phyloP scores from a whole-genome alignment of 2,329 filamentous ascomycete species.

The Pyricularia grisea region DNA sequence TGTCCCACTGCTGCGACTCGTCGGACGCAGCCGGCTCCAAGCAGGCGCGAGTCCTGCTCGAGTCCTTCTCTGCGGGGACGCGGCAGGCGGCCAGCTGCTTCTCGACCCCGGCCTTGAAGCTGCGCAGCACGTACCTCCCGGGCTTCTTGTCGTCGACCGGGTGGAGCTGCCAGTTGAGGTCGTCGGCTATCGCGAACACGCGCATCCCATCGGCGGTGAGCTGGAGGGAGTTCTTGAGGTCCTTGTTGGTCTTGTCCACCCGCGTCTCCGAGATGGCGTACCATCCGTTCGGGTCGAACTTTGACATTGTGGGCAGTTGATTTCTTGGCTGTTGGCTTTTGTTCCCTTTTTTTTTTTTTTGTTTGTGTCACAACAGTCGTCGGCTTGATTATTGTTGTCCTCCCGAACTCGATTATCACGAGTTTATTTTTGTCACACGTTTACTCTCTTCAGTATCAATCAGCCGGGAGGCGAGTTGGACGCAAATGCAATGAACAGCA shows the following conservation, averaged over 20 bases:
- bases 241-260: constrained; percentile 3
- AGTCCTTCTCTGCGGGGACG: constrained; percentile 3
- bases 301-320: neutral
- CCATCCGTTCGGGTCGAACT: constrained; percentile 5
- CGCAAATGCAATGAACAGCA: neutral
- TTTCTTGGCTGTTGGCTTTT: neutral
- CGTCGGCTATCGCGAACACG: neutral
- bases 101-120: neutral
- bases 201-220: neutral
- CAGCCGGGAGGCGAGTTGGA: neutral
- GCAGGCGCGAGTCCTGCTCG: constrained; percentile 2
- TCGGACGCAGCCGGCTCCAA: neutral
- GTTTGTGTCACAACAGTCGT: neutral
- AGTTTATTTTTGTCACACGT: neutral
- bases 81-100: constrained; percentile 4
- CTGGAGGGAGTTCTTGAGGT: constrained; percentile 3
- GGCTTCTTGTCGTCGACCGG: neutral
- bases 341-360: neutral
- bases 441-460: neutral
- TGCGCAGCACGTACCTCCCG: constrained; percentile 1
- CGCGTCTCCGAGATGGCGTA: constrained; percentile 6
- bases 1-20: constrained; percentile 4
- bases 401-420: neutral
- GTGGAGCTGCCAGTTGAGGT: constrained; percentile 4
- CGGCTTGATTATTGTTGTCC: neutral